Conservation (phyloP, 306 rosid genomes). For the Abrus precatorius region DNA sequence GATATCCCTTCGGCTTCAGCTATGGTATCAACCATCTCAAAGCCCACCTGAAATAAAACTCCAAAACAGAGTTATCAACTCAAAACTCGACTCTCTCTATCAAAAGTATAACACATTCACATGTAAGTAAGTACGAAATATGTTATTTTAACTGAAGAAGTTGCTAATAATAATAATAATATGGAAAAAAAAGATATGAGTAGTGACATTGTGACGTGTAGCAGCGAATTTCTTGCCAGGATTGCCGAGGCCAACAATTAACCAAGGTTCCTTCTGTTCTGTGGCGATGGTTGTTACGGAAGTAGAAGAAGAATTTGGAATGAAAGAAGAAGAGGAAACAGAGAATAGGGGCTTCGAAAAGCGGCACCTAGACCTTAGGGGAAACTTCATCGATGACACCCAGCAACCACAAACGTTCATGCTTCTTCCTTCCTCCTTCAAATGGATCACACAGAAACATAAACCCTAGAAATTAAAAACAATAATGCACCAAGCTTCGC, state of each 20-base stretch:
- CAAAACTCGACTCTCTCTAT: not conserved
- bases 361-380: constrained; percentile 41
- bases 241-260: constrained; percentile 87
- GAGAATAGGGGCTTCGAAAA: constrained; percentile 52
- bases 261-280: constrained; percentile 70
- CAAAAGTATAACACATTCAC: not conserved
- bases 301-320: constrained; percentile 45
- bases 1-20: constrained; percentile 94
- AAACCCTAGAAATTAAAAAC: constrained; percentile 29
- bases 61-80: constrained; percentile 11
- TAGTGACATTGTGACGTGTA: constrained; percentile 81
- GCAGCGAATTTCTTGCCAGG: constrained; percentile 71
- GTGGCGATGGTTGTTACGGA: constrained; percentile 22
- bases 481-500: not conserved
- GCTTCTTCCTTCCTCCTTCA: not conserved
- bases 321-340: constrained; percentile 33
- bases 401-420: constrained; percentile 63
- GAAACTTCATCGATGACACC: constrained; percentile 49
- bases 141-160: not conserved
- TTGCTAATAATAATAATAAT: not conserved
- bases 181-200: not conserved
- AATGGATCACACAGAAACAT: not conserved
- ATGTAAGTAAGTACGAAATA: not conserved
- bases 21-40: constrained; percentile 90
- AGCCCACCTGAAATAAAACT: constrained; percentile 76